Evolutionary conservation across 805 yeast genomes (phyloP), one percentile per base, ranked within the genome.

Genomic region (Yarrowia sp.): DNA sequence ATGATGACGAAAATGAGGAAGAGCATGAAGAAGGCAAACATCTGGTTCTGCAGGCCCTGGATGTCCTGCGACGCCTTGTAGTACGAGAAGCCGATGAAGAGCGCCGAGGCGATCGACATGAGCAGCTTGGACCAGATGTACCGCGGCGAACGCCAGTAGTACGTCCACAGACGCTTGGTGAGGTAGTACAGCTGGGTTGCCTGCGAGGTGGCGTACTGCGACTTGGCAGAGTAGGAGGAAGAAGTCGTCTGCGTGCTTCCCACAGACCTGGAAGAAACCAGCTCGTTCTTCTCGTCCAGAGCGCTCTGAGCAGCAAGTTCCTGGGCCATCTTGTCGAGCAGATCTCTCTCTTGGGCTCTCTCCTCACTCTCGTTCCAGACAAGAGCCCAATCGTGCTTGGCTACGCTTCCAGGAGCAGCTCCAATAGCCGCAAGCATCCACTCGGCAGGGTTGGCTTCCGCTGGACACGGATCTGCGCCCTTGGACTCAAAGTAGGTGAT

Each of bases 1-100:
- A 85, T 73, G 38, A 85, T 80, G 65, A 78, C 74, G 67, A 84
- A 78, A 51, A 81, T 76, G 67, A 82, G 78, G 41, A 82, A 70
- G 68, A 84, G 80, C 90, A 87, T 86, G 76, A 88, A 88, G 49
- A 86, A 70, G 3, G 91, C 79, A 68, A 87, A 82, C 90, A 88
- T 84, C 76, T 87, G 94, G 73, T 89, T 88, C 73, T 90, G 96
- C 68, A 89, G 72, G 69, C 90, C 87, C 72, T 84, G 90, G 49
- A 79, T 70, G 13, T 90, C 80, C 22, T 78, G 79, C 61, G 78
- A 76, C 32, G 90, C 87, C 64, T 84, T 85, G 74, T 81, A 85
- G 73, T 84, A 85, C 4, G 89, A 81, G 70, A 86, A 84, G 65
- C 90, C 90, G 67, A 84, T 84, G 76, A 85, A 84, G 53, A 86